Evolutionary conservation across 2,329 filamentous ascomycete species (phyloP), one percentile per base, ranked within the genome.

Genomic region (Pestalotiopsis sp.): DNA sequence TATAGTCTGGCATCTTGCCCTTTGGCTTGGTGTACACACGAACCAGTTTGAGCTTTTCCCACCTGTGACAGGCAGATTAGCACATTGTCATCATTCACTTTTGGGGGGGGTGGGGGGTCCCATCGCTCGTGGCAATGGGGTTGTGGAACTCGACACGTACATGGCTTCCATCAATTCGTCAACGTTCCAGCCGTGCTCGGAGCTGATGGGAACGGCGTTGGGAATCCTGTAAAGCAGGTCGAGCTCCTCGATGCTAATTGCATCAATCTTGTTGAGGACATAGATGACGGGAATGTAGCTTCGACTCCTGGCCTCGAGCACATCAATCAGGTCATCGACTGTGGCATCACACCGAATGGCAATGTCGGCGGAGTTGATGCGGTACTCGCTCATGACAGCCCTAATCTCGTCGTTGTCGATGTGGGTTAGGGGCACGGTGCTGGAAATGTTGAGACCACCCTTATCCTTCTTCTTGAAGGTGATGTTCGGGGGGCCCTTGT

Each of bases 401-500:
- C 93, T 97, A 86, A 99, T 97, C 85, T 99, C 96, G 77, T 97
- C 96, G 74, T 94, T 88, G 80, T 96, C 93, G 77, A 99, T 97
- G 82, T 99, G 94, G 27, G 92, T 92, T 74, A 99, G 85, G 4
- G 95, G 94, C 59, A 96, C 92, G 2, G 96, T 99, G 82, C 90
- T 96, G n/a, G 95, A 97, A 78, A 99, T 96, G 77, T 93, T 95
- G 78, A 99, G 90, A 45, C 96, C 96, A 74, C 96, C 96, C 84
- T 98, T 98, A 82, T 99, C 96, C 86, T 99, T 99, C 87, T 99
- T 99, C 84, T 92, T 97, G 86, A 98, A 97, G n/a, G 96, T 93
- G 77, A 99, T 99, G 80, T 99, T 99, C 56, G 96, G 96, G 31
- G 96, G 96, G 75, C 90, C 84, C 85, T 98, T 99, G 86, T 99